A percentile compares a stretch with the other conserved stretches of the same genome.
These are phyloP conservation scores for Ganoderma lingzhi DNA, from an alignment of 1,284 basidiomycete genomes.

Conservation along the genomic window DNA sequence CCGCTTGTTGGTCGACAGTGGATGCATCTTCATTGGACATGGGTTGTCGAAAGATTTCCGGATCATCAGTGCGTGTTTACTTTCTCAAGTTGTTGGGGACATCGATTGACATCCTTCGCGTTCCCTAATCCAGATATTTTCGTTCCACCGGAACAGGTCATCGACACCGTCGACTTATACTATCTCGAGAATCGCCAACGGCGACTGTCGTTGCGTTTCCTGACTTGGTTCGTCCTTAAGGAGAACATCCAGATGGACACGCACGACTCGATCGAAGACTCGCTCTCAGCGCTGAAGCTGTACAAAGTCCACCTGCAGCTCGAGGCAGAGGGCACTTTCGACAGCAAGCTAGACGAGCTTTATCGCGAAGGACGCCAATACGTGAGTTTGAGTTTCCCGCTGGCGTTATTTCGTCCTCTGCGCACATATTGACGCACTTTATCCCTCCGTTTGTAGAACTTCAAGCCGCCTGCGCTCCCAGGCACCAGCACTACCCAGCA, in stretches of 20 bases:
- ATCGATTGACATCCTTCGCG: background rate
- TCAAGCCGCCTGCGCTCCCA: constrained; percentile 30
- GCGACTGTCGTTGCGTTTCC: constrained; percentile 91
- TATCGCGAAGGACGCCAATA: constrained; percentile 78
- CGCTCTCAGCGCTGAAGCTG: constrained; percentile 86
- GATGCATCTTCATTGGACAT: constrained; percentile 98
- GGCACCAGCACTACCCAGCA: constrained; percentile 15
- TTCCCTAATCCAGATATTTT: constrained; percentile 72
- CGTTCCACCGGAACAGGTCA: constrained; percentile 94
- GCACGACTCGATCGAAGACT: constrained; percentile 98
- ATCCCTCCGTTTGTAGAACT: constrained; percentile 25
- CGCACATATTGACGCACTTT: background rate
- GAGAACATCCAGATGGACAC: constrained; percentile 93
- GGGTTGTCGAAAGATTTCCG: constrained; percentile 99
- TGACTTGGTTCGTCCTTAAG: constrained; percentile 92
- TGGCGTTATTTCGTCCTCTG: background rate
- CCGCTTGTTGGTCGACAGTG: constrained; percentile 91
- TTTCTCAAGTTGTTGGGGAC: constrained; percentile 44
- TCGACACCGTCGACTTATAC: constrained; percentile 97
- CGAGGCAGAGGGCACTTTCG: constrained; percentile 81
- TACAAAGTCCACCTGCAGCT: constrained; percentile 88
- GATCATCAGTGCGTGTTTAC: constrained; percentile 86
- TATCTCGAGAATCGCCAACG: constrained; percentile 85
- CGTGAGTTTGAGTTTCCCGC: constrained; percentile 57
- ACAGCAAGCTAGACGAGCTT: constrained; percentile 87